Evolutionary conservation across 73 alveolate genomes (phyloP), one percentile per base, ranked within the genome.

Genomic region (Durusdinium trenchii): DNA sequence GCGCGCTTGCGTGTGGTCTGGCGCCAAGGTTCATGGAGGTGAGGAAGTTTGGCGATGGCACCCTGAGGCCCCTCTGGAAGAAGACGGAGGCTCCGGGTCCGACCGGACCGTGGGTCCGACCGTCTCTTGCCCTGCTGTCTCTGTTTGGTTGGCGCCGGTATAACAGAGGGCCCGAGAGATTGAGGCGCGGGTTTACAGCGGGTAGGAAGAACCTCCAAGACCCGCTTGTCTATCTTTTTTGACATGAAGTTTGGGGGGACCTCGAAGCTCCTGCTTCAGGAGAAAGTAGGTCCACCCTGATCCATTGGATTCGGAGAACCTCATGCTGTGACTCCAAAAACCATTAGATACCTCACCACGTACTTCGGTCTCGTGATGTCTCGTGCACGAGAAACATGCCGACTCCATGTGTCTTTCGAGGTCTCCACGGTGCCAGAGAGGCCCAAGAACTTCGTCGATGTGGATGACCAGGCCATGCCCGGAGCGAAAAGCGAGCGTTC

Each of bases 41-140:
- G 28, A 86, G 96, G 47, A 90, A 90, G 71, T 90, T 90, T 32
- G 96, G 96, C 35, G 96, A 90, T 47, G 96, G 96, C 52, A 90
- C 96, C 43, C 54, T 90, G 96, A 73, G 96, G 96, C 96, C 96
- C 48, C 71, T 90, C 86, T 90, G 96, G 96, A 90, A 90, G 86
- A 90, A 90, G 96, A 90, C 96, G 30, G 96, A 90, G 96, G 96
- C 86, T 5, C n/a, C n/a, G n/a, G n/a, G n/a, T n/a, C n/a, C n/a
- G n/a, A n/a, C n/a, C n/a, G n/a, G 20, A 28, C 1, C 38, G 83
- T n/a, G 7, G 83, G 45, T n/a, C n/a, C n/a, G n/a, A n/a, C n/a
- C n/a, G n/a, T n/a, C n/a, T n/a, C n/a, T n/a, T n/a, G n/a, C n/a
- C n/a, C n/a, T n/a, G n/a, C n/a, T n/a, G n/a, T n/a, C n/a, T n/a